Base-by-base conservation (phyloP, 768 basidiomycete species). In the Multifurca ochricompacta region DNA sequence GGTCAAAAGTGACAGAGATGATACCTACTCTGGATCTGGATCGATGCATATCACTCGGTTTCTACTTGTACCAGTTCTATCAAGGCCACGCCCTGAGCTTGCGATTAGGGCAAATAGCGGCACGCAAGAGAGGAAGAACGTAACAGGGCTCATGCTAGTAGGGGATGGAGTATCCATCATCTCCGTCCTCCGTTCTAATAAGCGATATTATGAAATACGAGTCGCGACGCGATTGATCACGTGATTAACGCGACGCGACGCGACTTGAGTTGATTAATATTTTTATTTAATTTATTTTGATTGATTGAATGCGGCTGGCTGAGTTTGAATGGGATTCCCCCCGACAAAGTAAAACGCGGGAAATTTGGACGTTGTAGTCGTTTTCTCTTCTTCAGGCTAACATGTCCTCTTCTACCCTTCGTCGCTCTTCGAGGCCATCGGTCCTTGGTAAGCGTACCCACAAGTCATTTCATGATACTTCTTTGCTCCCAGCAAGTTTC, bases 381-480 rank as follows among this genome's bases (percentile, higher is more conserved):
- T 11, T 13, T n/a, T 42, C 46, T 46, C 47, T 39, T 51, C 19
- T 46, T 34, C 23, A 45, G 45, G 45, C 19, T 51, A 23, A 41
- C 45, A 57, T 57, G 56, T 51, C 59, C 44, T 53, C 48, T 28
- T 49, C 44, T 48, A 13, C 30, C 32, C 39, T 56, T 58, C 52
- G 51, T 52, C 47, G 42, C 43, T 57, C 54, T 43, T 54, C 44
- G 23, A 65, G 65, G 35, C 59, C 62, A 25, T 63, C 68, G 32
- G 68, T 71, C 6, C 66, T 71, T 13, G 70, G 70, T 4, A 71
- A 71, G 59, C 65, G 70, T 44, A 48, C 66, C 35, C 65, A 67
- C 53, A 66, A 62, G 46, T 57, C 65, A 19, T 59, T 59, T 11
- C 28, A 56, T 35, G 68, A 67, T 21, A 42, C 63, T 58, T 67